phyloP scores from a whole-genome alignment of 208 protist species.

The Wallacemonas sp. region DNA sequence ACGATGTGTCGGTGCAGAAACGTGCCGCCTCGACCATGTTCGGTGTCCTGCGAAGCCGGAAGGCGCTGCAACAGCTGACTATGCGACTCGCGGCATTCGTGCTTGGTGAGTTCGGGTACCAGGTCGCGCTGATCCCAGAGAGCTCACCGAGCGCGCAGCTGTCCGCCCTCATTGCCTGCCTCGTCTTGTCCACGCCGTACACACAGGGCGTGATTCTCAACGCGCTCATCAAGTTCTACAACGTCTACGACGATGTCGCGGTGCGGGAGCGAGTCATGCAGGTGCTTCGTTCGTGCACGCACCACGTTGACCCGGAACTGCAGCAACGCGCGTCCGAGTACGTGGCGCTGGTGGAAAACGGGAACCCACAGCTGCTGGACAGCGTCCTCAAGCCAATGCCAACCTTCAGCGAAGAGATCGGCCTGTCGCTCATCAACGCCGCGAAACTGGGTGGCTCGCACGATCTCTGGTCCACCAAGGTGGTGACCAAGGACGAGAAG shows the following conservation, averaged over 20 bases:
- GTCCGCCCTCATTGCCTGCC: constrained; percentile 71
- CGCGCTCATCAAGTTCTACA: constrained; percentile 96
- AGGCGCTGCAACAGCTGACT: constrained; percentile 47
- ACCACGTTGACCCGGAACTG: constrained; percentile 93
- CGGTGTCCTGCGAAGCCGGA: constrained; percentile 40
- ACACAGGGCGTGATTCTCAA: constrained; percentile 94
- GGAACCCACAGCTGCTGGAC: constrained; percentile 61
- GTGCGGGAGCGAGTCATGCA: constrained; percentile 78
- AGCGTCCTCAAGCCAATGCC: constrained; percentile 79
- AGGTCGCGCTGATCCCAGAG: constrained; percentile 93
- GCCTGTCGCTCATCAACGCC: not conserved
- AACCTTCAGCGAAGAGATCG: constrained; percentile 43
- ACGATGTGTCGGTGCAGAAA: constrained; percentile 95
- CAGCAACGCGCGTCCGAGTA: constrained; percentile 98
- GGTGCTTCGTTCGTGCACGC: constrained; percentile 63
- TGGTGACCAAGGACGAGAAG: constrained; percentile 17
- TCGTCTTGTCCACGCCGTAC: constrained; percentile 46
- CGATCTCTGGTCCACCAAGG: constrained; percentile 47
- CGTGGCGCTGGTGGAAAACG: constrained; percentile 71
- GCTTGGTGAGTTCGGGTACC: constrained; percentile 97
- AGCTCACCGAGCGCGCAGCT: constrained; percentile 87
- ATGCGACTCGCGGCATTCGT: constrained; percentile 90
- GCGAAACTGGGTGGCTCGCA: constrained; percentile 25
- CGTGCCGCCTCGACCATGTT: constrained; percentile 91
- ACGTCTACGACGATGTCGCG: constrained; percentile 87